phyloP scores from a whole-genome alignment of 2,329 filamentous ascomycete genomes.

The Aspergillus fijiensis region DNA sequence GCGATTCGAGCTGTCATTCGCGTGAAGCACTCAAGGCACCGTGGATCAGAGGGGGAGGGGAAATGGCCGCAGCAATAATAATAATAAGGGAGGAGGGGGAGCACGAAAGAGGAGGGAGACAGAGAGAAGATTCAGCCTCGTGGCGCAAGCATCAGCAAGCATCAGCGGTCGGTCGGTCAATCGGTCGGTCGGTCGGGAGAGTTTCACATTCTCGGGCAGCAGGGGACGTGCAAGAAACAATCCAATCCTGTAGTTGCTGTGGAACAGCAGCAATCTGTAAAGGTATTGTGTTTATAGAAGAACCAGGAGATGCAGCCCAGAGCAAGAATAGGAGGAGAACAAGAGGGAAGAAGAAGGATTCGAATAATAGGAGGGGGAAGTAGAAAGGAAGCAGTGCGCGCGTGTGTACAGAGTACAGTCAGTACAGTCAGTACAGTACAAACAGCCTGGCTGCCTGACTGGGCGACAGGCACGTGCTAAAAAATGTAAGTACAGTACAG shows the following conservation, averaged over 20 bases:
- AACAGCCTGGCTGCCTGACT: constrained; percentile 5
- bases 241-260: background rate
- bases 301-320: background rate
- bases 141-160: constrained; percentile 7
- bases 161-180: too few relatives aligned
- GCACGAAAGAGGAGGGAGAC: background rate
- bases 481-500: too few relatives aligned
- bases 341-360: too few relatives aligned
- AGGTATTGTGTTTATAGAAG: too few relatives aligned
- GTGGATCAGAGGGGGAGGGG: background rate
- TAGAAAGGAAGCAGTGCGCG: background rate
- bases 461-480: background rate
- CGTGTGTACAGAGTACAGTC: too few relatives aligned
- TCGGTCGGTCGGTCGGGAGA: background rate
- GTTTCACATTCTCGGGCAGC: constrained; percentile 16
- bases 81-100: background rate
- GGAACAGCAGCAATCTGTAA: too few relatives aligned
- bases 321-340: background rate
- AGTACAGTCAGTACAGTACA: too few relatives aligned
- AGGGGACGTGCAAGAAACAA: background rate
- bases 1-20: constrained; percentile 19
- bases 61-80: background rate
- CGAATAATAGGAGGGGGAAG: background rate
- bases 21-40: background rate
- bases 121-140: constrained; percentile 24